These are phyloP conservation scores for Ulota crispa DNA, from an alignment of 225 moss, liverwort and hornwort genomes.

Conservation along the genomic window DNA sequence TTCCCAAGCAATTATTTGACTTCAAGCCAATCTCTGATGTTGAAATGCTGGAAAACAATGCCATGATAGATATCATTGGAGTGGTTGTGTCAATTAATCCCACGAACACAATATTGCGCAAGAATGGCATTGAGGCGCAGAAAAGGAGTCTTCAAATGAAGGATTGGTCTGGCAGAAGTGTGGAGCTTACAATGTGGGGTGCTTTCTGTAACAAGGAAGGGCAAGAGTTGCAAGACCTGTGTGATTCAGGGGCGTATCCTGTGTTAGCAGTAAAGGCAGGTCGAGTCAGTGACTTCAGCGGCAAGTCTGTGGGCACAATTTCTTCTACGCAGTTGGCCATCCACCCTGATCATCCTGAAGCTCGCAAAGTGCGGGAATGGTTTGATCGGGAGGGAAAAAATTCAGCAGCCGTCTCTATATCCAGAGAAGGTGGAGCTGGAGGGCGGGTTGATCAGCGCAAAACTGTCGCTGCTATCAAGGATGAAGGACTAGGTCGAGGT, in stretches of 20 bases:
- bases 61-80: slow-evolving; percentile 80
- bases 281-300: slow-evolving; percentile 93
- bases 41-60: slow-evolving; percentile 68
- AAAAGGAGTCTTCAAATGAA: slow-evolving; percentile 78
- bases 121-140: slow-evolving; percentile 86
- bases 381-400: slow-evolving; percentile 77
- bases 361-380: slow-evolving; percentile 71
- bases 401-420: slow-evolving; percentile 62
- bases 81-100: slow-evolving; percentile 79
- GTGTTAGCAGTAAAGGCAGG: slow-evolving; percentile 70
- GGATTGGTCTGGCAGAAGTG: slow-evolving; percentile 81
- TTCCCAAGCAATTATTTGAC: slow-evolving; percentile 54
- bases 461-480: slow-evolving; percentile 75
- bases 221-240: slow-evolving; percentile 63
- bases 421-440: slow-evolving; percentile 78
- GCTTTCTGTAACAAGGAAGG: slow-evolving; percentile 83
- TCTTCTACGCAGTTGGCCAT: slow-evolving; percentile 70
- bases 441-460: slow-evolving; percentile 68
- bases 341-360: slow-evolving; percentile 73
- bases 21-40: slow-evolving; percentile 76
- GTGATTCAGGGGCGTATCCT: slow-evolving; percentile 59
- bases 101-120: slow-evolving; percentile 73
- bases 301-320: slow-evolving; percentile 79
- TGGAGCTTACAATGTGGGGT: slow-evolving; percentile 97
- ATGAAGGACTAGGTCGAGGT: slow-evolving; percentile 82